These are phyloP conservation scores for Malassezia dermatis DNA, from an alignment of 1,284 basidiomycete species.

Conservation along the genomic window DNA sequence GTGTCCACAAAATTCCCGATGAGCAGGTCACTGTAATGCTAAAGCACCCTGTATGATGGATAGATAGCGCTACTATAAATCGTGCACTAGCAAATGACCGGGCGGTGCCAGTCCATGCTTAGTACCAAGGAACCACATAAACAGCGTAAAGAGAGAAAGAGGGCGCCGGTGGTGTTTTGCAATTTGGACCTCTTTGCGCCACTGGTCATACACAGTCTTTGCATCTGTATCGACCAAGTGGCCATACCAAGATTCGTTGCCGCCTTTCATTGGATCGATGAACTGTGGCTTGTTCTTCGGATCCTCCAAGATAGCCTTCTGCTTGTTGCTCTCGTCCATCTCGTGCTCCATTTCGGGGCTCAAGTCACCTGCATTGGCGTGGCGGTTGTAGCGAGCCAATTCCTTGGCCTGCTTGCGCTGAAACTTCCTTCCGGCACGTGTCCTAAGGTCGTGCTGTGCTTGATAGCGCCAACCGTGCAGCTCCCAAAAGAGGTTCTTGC, in stretches of 20 bases:
- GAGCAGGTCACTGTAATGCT: conserved; percentile 23
- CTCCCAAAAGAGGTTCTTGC: conserved; percentile 11
- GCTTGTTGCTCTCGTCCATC: neutral
- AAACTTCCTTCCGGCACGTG: conserved; percentile 5
- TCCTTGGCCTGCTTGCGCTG: neutral
- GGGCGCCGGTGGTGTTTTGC: neutral
- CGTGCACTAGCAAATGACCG: conserved; percentile 11
- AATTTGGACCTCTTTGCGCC: neutral
- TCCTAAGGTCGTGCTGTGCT: conserved; percentile 1
- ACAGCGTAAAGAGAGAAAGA: conserved; percentile 7
- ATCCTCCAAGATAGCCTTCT: neutral
- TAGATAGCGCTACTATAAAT: neutral
- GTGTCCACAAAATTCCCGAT: conserved; percentile 34
- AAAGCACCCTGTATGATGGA: neutral
- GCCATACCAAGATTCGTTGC: conserved; percentile 1
- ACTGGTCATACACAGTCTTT: neutral
- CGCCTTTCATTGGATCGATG: conserved; percentile 7
- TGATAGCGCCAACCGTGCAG: conserved; percentile 12
- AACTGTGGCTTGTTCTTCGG: conserved; percentile 1
- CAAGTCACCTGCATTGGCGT: neutral
- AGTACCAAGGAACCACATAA: conserved; percentile 10
- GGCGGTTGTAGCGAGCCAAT: neutral
- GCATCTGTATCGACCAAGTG: conserved; percentile 12
- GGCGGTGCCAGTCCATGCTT: conserved; percentile 4
- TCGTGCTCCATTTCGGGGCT: neutral